Base-by-base conservation (phyloP, 2,329 filamentous ascomycete species). In the Blastomyces gilchristii region DNA sequence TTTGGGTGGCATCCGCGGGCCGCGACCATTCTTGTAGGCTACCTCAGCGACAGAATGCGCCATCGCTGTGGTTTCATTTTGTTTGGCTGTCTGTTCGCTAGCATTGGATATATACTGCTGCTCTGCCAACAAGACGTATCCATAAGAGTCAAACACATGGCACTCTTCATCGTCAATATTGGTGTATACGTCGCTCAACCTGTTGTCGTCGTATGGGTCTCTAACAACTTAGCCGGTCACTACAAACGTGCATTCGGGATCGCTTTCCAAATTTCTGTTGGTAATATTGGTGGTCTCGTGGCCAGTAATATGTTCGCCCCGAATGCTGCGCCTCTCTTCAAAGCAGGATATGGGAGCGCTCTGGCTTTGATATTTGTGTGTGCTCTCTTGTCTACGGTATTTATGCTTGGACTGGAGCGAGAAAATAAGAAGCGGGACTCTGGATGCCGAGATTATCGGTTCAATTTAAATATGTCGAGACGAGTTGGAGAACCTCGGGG, bases 221-320 rank as follows among this genome's bases (percentile, higher is more conserved):
- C 83, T 1, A 88, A 88, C 70, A 88, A 88, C 70, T 85, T 82
- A 0, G 85, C 85, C 0, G 85, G 83, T 0, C 86, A 89, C 69
- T 89, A 88, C 69, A 89, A 89, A 71, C 77, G 87, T 16, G 86
- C 87, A 0, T 88, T 86, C 0, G 86, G 86, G 0, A 83, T 82
- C 0, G 87, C 83, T 0, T 68, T 88, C 67, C 86, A 89, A 71
- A 76, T 89, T 34, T 82, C 83, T 0, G 83, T 88, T 67, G 86
- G 86, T 0, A 89, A 89, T 66, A 82, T 80, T 8, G 86, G 86
- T 56, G 86, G 86, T 0, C 87, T 88, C 67, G 85, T 88, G 2
- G 73, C 72, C 1, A 74, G 71, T 57, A 73, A 72, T 63, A 67
- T 75, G 62, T 75, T 71, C 63, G 65, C 72, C 39, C 60, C 68